Evolutionary conservation across 768 basidiomycete species (phyloP), one percentile per base, ranked within the genome.

Genomic region (Termitomyces sp.): DNA sequence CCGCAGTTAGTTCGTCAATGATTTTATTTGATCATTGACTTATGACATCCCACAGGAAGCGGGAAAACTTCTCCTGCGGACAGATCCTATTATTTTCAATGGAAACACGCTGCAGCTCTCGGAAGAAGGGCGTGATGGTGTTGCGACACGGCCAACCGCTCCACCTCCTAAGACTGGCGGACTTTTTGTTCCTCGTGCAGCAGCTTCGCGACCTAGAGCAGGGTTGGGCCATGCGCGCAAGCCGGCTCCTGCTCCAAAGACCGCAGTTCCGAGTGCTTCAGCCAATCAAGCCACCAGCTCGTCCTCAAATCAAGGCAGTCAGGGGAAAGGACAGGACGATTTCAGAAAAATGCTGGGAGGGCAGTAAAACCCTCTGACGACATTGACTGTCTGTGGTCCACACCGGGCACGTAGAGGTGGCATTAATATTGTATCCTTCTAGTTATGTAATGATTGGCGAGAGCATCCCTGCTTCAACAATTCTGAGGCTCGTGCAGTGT

Each of bases 301-400:
- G 28, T 28, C 68, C 44, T 71, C 73, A 32, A 42, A 6, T 44
- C 40, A 42, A 33, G 18, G 18, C 45, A 48, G 42, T 57, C 56
- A 44, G 50, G 79, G 76, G 33, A 88, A 83, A 70, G 84, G 85
- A 2, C 94, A 95, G 70, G 88, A 94, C 66, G 92, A 92, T 67
- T 96, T 96, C 72, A 79, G 94, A 60, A 92, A 88, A 69, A 89
- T 96, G 88, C 71, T 96, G 36, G 77, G 76, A 60, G 66, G 63
- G 8, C 54, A 58, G 60, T 55, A n/a, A 55, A 55, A 12, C 24
- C 13, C 2, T 55, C 20, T 36, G 35, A 33, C 12, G 51, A 38
- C 36, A 24, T 12, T 38, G 13, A 22, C 33, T 9, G 15, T 15
- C 20, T 39, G 16, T 55, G 11, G n/a, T 55, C 16, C 39, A 20